Percentiles rank a stretch among this genome's conserved stretches.
phyloP scores from a whole-genome alignment of 208 protist species.

The Ichthyophonus hoferi region DNA sequence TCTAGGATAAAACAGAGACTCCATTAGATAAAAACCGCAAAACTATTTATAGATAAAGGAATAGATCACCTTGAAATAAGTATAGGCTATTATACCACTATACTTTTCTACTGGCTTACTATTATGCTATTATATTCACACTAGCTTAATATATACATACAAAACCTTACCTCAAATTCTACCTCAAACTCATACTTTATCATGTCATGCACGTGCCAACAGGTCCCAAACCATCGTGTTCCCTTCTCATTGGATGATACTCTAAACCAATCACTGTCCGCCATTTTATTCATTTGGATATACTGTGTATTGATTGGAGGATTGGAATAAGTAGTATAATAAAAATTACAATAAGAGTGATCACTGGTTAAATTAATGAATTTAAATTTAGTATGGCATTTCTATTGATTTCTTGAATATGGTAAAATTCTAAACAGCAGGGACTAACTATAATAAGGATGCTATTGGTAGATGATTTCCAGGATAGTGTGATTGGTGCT shows the following conservation, averaged over 20 bases:
- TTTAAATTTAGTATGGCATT: not conserved
- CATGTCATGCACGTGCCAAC: constrained; percentile 86
- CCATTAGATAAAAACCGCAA: constrained; percentile 9
- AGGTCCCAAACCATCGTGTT: constrained; percentile 84
- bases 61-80: too few relatives aligned
- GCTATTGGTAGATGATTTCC: too few relatives aligned
- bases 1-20: constrained; percentile 49
- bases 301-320: not conserved
- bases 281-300: not conserved
- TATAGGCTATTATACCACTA: too few relatives aligned
- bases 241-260: not conserved
- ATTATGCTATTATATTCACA: too few relatives aligned
- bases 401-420: not conserved
- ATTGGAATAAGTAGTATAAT: too few relatives aligned
- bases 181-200: constrained; percentile 91
- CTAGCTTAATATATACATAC: too few relatives aligned
- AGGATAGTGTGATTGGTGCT: too few relatives aligned
- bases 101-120: too few relatives aligned
- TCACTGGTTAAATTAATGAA: not conserved
- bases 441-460: too few relatives aligned
- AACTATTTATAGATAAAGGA: too few relatives aligned
- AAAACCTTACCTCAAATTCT: constrained; percentile 79
- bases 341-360: too few relatives aligned
- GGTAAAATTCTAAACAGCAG: too few relatives aligned
- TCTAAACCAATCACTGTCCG: not conserved